Evolutionary conservation across 768 basidiomycete species (phyloP), one percentile per base, ranked within the genome.

Genomic region (Boletus pseudo-olivaceus): DNA sequence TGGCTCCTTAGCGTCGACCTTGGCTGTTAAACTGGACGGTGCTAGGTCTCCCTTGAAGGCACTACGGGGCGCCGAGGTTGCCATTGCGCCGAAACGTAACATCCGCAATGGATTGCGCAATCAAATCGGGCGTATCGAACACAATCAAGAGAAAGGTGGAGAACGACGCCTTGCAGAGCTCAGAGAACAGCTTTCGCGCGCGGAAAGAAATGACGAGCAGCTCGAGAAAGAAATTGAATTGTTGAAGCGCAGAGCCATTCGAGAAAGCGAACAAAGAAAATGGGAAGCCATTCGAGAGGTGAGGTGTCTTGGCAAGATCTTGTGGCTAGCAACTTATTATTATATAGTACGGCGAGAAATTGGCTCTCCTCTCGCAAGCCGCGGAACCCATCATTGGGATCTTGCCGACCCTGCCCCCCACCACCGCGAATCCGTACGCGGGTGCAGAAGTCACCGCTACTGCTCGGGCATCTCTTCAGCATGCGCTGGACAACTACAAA

Each of bases 201-300:
- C 81, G 1, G 84, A 88, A 68, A 66, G 67, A 19, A 84, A 86
- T 11, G 87, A 90, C 57, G 77, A 79, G 51, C 72, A 75, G 0
- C 70, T 76, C n/a, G 91, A 93, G 73, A 82, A 76, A 52, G 87
- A 92, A 55, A 70, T 89, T 2, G 81, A 83, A 51, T 67, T 90
- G 35, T 57, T 92, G 67, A 87, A 89, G 73, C 78, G 91, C 42
- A 90, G 88, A 67, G 88, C 83, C 1, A 62, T 91, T 48, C 75
- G 78, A 47, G 89, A 92, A 62, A 89, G 87, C 67, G 91, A 93
- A 65, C 73, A 76, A 43, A 66, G 76, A 39, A 92, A 90, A 61
- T 93, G 92, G 90, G 82, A 86, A 40, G 91, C 91, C 11, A 71
- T 92, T 47, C 78, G 82, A 65, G 91, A 93, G 82, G 90, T 89